Base-by-base conservation (phyloP, 169 alveolate genomes). In the Eimeria nieschulzi region DNA sequence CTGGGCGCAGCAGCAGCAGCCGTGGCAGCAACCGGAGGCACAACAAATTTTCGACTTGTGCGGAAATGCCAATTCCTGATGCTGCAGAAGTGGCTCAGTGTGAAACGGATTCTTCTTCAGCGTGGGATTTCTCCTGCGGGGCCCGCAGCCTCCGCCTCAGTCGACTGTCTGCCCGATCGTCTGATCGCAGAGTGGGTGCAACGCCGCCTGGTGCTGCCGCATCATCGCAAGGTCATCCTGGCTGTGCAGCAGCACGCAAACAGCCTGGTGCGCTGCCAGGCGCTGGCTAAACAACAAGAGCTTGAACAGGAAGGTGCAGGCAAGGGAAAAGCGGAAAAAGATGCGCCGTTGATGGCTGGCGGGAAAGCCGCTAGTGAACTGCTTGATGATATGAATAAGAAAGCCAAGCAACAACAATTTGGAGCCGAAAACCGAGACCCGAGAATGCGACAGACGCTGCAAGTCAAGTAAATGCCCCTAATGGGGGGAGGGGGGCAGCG, bases 21-120 rank as follows among this genome's bases (percentile, higher is more conserved):
- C 46, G 80, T 85, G 59, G 75, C 39, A n/a, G 92, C 92, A 5
- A 25, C 92, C 9, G 92, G 92, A 10, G 92, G 80, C 25, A 25
- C 83, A 9, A 33, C 92, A 17, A 7, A 70, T 59, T 68, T 46
- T 33, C 83, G 84, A 12, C 76, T 71, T 5, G 92, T 85, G 68
- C 83, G 92, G 23, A 68, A 84, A 9, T 85, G 92, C 21, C 92
- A 85, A 84, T 70, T 46, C 54, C 21, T 85, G 73, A n/a, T 85
- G 85, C 59, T 85, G 73, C 83, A 85, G 55, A 85, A 85, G 84
- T 85, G 92, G 92, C 61, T 85, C 39, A 70, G 59, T 39, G 92
- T 85, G 39, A 68, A 78, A n/a, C n/a, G 64, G 9, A 63, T 46
- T 23, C 13, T 85, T 73, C 84, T 13, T 10, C 54, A 53, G 55